Evolutionary conservation across 176 grass and related monocot species (phyloP), one percentile per base, ranked within the genome.

Genomic region (Metroxylon sagu): DNA sequence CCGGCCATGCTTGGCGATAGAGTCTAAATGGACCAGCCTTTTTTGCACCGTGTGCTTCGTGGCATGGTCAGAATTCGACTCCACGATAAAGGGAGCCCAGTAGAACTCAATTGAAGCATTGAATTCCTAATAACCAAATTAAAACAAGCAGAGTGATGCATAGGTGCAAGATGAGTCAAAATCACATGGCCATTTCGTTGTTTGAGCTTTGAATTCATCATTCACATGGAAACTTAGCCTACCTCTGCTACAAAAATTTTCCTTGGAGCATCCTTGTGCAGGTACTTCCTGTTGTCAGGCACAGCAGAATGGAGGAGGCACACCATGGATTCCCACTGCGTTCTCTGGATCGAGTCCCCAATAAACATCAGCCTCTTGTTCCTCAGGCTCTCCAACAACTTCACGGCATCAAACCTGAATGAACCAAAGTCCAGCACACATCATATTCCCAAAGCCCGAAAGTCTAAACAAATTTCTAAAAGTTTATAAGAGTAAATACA

Each of bases 311-410:
- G 83, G 66, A 80, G 55, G 50, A 96, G 63, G 74, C 91, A 96
- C 69, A 96, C 76, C 86, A 96, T 90, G 5, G 91, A 96, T 71
- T 96, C 91, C 91, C 91, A 96, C 57, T 84, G 79, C 71, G 89
- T 96, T 57, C 91, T 82, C 64, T 90, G 85, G 66, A 96, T 82
- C 55, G 91, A 96, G 75, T 96, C 91, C 5, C 91, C 91, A 25
- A 96, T 83, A 76, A 96, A 96, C 86, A 96, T 87, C 23, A 96
- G 43, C 49, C 86, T 68, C 67, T 96, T 96, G 1, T 68, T 68
- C 1, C 80, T 79, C 23, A 96, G 80, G 71, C 77, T 51, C 77
- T 85, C 80, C 19, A 96, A 76, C 65, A 96, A 82, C 71, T 76
- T 64, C 86, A 84, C 78, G 49, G 80, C 77, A 75, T 96, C 60